These are phyloP conservation scores for Acacia melanoxylon DNA, from an alignment of 306 rosid species.

Conservation along the genomic window DNA sequence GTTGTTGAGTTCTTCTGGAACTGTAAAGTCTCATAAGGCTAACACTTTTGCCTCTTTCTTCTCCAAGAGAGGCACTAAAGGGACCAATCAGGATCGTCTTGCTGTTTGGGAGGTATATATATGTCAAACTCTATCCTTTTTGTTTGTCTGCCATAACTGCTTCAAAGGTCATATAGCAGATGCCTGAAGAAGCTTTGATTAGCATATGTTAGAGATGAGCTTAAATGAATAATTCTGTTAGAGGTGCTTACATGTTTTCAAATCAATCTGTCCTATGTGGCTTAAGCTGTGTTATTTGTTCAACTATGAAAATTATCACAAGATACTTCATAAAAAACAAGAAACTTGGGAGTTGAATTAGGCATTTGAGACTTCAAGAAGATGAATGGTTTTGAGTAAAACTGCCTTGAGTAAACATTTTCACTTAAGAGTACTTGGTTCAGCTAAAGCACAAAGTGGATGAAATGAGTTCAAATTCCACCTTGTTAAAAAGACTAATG, in stretches of 20 bases:
- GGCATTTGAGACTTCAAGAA: background rate
- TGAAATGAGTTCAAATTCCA: too few relatives aligned
- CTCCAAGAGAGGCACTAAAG: constrained; percentile 80
- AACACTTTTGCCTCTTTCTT: constrained; percentile 51
- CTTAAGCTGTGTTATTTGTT: too few relatives aligned
- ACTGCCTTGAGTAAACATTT: background rate
- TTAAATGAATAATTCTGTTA: too few relatives aligned
- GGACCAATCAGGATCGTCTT: constrained; percentile 75
- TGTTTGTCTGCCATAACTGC: background rate
- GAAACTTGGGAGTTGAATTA: background rate
- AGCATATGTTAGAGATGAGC: background rate
- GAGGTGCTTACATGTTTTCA: too few relatives aligned
- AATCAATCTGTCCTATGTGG: too few relatives aligned
- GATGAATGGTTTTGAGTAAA: background rate
- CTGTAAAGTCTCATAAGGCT: constrained; percentile 50
- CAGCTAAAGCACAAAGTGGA: too few relatives aligned
- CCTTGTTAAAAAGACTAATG: too few relatives aligned
- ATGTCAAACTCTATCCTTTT: background rate
- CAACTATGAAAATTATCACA: background rate
- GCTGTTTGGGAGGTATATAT: constrained; percentile 76
- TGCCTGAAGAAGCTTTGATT: background rate
- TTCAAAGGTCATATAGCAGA: background rate
- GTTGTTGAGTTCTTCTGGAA: constrained; percentile 62
- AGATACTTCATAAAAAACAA: background rate
- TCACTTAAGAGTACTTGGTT: too few relatives aligned